Evolutionary conservation across 2,329 filamentous ascomycete genomes (phyloP).

Genomic region (Monosporascus cannonballus): DNA sequence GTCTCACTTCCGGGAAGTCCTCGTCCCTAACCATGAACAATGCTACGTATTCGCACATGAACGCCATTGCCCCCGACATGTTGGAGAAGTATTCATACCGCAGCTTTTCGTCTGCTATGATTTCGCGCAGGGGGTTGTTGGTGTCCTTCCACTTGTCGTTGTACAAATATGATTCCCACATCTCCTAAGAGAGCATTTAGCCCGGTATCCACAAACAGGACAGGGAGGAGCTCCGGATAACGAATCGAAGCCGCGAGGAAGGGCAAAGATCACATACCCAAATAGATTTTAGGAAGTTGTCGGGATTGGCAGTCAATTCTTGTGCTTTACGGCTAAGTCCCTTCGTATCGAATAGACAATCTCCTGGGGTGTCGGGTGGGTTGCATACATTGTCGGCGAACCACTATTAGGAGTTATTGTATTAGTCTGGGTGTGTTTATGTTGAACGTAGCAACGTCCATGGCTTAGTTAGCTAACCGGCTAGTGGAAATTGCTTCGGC

Average conservation of each 20-base stretch:
- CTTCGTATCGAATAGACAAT: background rate
- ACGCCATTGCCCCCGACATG: background rate
- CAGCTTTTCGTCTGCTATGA: background rate
- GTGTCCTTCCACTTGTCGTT: background rate
- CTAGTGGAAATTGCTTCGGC: too few relatives aligned
- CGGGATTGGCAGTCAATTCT: background rate
- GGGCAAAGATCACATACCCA: background rate
- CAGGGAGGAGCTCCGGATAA: background rate
- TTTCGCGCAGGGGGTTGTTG: background rate
- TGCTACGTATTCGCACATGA: background rate
- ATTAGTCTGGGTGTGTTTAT: background rate
- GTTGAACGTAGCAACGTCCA: too few relatives aligned
- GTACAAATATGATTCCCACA: background rate
- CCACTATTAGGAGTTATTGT: background rate
- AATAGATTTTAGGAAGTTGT: background rate
- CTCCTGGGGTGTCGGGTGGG: background rate
- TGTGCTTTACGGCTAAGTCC: background rate
- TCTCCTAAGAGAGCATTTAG: background rate
- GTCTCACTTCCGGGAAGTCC: background rate
- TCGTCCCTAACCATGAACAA: background rate
- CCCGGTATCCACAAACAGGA: background rate
- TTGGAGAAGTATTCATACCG: background rate
- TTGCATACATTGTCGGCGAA: background rate
- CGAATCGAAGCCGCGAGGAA: background rate
- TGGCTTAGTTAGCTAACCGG: too few relatives aligned